These are phyloP conservation scores for Hura crepitans DNA, from an alignment of 441 rosid species.

Conservation along the genomic window DNA sequence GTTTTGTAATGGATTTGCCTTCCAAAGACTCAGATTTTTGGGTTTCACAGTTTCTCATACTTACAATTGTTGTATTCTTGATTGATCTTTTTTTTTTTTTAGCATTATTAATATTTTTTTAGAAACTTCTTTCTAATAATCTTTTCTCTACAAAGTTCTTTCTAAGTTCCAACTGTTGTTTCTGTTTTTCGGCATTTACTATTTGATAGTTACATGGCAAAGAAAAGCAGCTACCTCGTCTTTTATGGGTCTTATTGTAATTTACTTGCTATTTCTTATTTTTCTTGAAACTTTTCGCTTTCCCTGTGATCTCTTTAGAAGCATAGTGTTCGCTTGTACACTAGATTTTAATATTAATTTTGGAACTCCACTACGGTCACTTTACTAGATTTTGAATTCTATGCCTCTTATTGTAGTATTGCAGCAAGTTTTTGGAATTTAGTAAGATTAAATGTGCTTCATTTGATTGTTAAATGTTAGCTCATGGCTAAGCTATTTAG, in stretches of 20 bases:
- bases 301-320: neutral
- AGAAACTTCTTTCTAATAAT: neutral
- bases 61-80: neutral
- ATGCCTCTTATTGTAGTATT: neutral
- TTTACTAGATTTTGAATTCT: neutral
- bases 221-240: neutral
- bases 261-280: neutral
- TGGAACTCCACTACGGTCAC: neutral
- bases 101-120: neutral
- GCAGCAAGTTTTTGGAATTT: neutral
- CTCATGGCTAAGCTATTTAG: neutral
- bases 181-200: neutral
- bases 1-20: neutral
- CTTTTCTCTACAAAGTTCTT: neutral
- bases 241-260: neutral
- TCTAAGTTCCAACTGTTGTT: neutral
- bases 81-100: neutral
- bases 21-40: neutral
- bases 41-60: neutral
- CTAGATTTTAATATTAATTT: constrained; percentile 5
- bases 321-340: constrained; percentile 8
- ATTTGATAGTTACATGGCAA: neutral
- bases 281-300: neutral
- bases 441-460: neutral
- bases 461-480: neutral